These are phyloP conservation scores for Monosporozyma aquatica DNA, from an alignment of 805 yeast species.

Conservation along the genomic window DNA sequence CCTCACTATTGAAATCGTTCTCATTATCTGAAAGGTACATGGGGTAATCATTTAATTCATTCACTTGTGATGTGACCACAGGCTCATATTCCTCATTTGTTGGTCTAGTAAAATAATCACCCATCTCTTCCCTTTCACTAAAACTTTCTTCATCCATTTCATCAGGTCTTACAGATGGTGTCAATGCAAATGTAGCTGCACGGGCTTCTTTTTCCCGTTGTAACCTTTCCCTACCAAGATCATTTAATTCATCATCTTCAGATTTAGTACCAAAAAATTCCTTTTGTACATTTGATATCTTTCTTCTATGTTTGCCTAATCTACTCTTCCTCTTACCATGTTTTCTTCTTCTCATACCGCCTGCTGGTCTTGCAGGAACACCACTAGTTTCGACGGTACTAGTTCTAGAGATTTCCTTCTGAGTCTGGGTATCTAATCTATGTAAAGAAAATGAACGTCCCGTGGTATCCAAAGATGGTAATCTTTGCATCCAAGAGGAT, in stretches of 20 bases:
- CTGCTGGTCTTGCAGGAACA: conserved; percentile 58
- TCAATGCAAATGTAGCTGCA: conserved; percentile 36
- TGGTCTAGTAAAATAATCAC: neutral
- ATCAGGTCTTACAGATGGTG: conserved; percentile 16
- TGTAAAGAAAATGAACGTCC: conserved; percentile 76
- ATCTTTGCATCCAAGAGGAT: conserved; percentile 73
- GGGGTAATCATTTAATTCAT: conserved; percentile 4
- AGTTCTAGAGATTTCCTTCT: conserved; percentile 18
- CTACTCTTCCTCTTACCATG: conserved; percentile 26
- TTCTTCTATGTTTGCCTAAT: conserved; percentile 29
- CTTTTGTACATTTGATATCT: conserved; percentile 10
- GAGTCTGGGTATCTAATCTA: conserved; percentile 56
- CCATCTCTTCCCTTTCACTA: conserved; percentile 6
- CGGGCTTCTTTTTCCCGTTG: conserved; percentile 37
- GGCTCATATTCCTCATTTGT: neutral
- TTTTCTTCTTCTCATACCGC: conserved; percentile 56
- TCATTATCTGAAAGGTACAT: conserved; percentile 5
- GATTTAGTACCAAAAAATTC: conserved; percentile 7
- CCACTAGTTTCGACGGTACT: conserved; percentile 55
- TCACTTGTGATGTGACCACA: conserved; percentile 5
- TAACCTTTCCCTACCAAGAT: conserved; percentile 29
- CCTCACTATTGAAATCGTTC: conserved; percentile 1
- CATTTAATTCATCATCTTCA: conserved; percentile 20
- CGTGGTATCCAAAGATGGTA: conserved; percentile 60
- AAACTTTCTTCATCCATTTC: conserved; percentile 1